A percentile compares a stretch with the other conserved stretches of the same genome.
phyloP scores from a whole-genome alignment of 75 land plant species.

The Isoetes taiwanensis region DNA sequence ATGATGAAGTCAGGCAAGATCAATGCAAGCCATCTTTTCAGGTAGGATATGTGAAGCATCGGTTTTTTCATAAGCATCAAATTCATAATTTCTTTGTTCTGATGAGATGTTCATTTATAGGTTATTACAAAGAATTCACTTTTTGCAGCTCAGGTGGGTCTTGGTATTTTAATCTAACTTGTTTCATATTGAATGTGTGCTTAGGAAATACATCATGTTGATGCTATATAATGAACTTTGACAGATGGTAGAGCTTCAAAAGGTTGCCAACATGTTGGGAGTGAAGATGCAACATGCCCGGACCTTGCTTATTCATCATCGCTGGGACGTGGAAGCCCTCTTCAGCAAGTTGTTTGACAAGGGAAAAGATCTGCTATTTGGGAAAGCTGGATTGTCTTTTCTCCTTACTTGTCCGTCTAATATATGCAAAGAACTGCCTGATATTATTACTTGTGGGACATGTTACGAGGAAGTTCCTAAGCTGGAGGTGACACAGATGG shows the following conservation, averaged over 20 bases:
- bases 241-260: slow-evolving; percentile 60
- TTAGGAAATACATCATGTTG: no score
- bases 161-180: background rate
- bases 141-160: slow-evolving; percentile 68
- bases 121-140: slow-evolving; percentile 78
- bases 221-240: background rate
- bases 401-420: background rate
- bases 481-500: slow-evolving; percentile 33
- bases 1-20: no score
- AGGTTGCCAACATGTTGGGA: slow-evolving; percentile 58
- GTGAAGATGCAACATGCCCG: slow-evolving; percentile 74
- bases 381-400: slow-evolving; percentile 59
- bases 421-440: background rate
- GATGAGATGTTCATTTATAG: slow-evolving; percentile 22
- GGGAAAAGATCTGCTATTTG: slow-evolving; percentile 49
- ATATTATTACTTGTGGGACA: slow-evolving; percentile 37
- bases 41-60: no score
- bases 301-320: slow-evolving; percentile 67
- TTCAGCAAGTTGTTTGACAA: slow-evolving; percentile 47
- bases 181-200: background rate
- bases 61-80: no score
- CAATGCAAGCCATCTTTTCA: no score
- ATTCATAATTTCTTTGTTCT: no score
- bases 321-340: slow-evolving; percentile 84
- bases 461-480: slow-evolving; percentile 53